Conservation (phyloP, 768 basidiomycete genomes). For the Chiua virens region DNA sequence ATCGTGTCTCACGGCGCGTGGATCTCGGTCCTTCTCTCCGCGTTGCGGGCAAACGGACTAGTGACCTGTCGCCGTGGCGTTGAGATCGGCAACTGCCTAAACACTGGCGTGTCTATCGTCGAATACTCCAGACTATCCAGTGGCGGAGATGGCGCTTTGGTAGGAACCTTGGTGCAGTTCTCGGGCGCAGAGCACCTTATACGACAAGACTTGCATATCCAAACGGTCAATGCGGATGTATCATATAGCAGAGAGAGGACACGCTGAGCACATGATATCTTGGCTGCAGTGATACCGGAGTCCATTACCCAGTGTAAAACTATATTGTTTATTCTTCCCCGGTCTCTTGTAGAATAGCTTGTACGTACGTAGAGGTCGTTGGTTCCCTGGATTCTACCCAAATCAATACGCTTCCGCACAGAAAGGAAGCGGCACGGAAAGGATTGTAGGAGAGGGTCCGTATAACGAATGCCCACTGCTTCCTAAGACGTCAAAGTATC, state of each 20-base stretch:
- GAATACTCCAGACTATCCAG: slow-evolving; percentile 44
- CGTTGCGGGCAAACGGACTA: slow-evolving; percentile 43
- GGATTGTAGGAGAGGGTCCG: no score
- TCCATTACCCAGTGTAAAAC: background rate
- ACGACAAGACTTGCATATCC: slow-evolving; percentile 23
- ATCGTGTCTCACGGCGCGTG: slow-evolving; percentile 68
- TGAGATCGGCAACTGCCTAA: slow-evolving; percentile 21
- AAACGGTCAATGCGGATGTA: slow-evolving; percentile 56
- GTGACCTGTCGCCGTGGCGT: slow-evolving; percentile 35
- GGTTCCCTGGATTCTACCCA: background rate
- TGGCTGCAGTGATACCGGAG: slow-evolving; percentile 7
- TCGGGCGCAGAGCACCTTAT: slow-evolving; percentile 56
- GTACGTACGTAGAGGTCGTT: no score
- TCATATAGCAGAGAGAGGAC: slow-evolving; percentile 8
- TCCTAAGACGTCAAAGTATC: slow-evolving; percentile 48
- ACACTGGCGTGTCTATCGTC: slow-evolving; percentile 50
- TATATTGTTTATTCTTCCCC: background rate
- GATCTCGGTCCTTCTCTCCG: slow-evolving; percentile 53
- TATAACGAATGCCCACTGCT: background rate
- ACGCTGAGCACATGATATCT: slow-evolving; percentile 8
- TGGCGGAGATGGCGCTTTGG: slow-evolving; percentile 8
- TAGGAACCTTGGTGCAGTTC: slow-evolving; percentile 48
- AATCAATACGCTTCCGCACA: no score
- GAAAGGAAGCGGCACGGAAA: no score
- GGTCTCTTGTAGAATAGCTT: no score